phyloP scores from a whole-genome alignment of 305 asterid genomes.

The Rubia balearica region DNA sequence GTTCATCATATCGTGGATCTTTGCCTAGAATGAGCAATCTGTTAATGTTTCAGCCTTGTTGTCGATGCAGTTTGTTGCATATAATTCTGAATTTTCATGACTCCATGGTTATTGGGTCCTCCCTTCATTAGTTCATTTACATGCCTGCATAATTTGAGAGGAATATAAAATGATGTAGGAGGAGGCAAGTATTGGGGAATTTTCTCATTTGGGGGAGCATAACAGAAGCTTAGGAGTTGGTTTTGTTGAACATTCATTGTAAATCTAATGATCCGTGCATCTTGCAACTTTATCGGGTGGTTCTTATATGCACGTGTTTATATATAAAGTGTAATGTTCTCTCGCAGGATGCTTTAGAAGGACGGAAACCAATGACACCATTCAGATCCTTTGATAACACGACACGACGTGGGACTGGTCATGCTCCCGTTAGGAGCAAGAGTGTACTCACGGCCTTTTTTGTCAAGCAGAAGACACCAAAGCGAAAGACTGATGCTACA shows the following conservation, averaged over 20 bases:
- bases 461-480: conserved; percentile 70
- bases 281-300: not conserved
- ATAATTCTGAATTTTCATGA: not conserved
- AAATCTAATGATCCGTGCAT: not conserved
- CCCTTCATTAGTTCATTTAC: not conserved
- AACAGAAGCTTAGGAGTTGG: not conserved
- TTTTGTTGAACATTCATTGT: not conserved
- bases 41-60: not conserved
- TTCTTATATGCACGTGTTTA: not conserved
- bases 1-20: not conserved
- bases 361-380: conserved; percentile 59
- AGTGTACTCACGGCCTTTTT: conserved; percentile 74
- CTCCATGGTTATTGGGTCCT: not conserved
- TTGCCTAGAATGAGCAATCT: not conserved
- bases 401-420: conserved; percentile 34
- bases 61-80: not conserved
- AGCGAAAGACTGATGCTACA: conserved; percentile 43
- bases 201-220: not conserved
- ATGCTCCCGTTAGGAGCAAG: conserved; percentile 65
- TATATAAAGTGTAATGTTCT: not conserved
- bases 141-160: not conserved
- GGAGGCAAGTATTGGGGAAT: not conserved
- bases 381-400: conserved; percentile 57
- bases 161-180: not conserved
- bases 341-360: conserved; percentile 55